Evolutionary conservation across 108 stramenopile genomes (phyloP), one percentile per base, ranked within the genome.

Genomic region (Bacterosira constricta): DNA sequence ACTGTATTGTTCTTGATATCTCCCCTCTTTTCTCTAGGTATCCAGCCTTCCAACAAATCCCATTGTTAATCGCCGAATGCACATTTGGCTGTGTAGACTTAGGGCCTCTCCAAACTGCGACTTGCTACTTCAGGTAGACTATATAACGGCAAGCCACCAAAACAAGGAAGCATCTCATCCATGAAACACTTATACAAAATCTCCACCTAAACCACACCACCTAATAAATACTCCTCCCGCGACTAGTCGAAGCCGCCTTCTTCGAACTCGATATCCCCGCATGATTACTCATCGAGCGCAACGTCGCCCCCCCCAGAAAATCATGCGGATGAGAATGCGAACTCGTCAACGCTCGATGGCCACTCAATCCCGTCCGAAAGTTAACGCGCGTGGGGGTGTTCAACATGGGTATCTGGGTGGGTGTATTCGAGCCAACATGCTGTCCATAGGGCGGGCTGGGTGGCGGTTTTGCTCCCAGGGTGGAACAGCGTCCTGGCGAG

Each of bases 341-440:
- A 50, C 86, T 86, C 17, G 79, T 58, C 34, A 91, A 61, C 1
- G 86, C 90, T 38, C 77, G 56, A 51, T 91, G 90, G 1, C 90
- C 90, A 69, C 87, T 88, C 80, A 91, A 62, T 1, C 90, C 90
- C 23, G 90, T 88, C 54, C 87, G 79, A 71, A 91, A 91, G 68
- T 91, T 82, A 30, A 91, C 77, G 11, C 85, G 17, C 29, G 76
- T 79, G 36, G 71, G 52, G 54, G 78, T 71, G 64, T 64, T 61
- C 50, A 61, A 54, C 60, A n/a, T 59, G 59, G 38, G 52, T 80
- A 79, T 77, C 71, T n/a, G n/a, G n/a, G n/a, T n/a, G n/a, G n/a
- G n/a, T n/a, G n/a, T n/a, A n/a, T n/a, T n/a, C n/a, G n/a, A n/a
- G 47, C 75, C 79, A 77, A 12, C 80, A 80, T 31, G n/a, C 60